Conservation (phyloP, 1,139 yeast genomes). For the Groenewaldozyma auringiensis region DNA sequence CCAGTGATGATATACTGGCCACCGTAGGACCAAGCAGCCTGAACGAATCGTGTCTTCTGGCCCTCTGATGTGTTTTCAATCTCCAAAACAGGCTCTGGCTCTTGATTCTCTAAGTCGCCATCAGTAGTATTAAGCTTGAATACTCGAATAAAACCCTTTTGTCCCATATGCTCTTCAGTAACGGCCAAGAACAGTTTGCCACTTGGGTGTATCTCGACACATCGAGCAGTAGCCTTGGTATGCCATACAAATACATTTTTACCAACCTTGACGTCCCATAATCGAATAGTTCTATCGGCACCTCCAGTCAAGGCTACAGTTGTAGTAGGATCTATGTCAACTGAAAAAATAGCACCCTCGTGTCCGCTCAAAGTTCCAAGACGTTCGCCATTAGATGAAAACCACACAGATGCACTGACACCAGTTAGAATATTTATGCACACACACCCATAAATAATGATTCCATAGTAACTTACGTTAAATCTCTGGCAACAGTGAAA, state of each 20-base stretch:
- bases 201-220: conserved; percentile 79
- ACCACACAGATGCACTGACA: conserved; percentile 58
- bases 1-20: conserved; percentile 75
- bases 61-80: conserved; percentile 48
- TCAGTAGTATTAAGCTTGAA: conserved; percentile 44
- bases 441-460: too few relatives aligned
- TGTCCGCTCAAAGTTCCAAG: conserved; percentile 89
- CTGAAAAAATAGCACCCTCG: conserved; percentile 92
- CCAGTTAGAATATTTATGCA: too few relatives aligned
- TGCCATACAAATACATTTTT: conserved; percentile 67
- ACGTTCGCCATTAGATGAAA: conserved; percentile 91
- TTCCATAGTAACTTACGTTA: conserved; percentile 32
- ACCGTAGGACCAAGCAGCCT: conserved; percentile 81
- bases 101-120: conserved; percentile 21
- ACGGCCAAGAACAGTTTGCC: conserved; percentile 64
- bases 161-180: conserved; percentile 91
- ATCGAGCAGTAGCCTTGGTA: conserved; percentile 77
- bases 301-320: conserved; percentile 77
- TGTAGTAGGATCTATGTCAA: conserved; percentile 70
- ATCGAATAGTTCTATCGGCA: conserved; percentile 78
- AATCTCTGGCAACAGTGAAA: conserved; percentile 89
- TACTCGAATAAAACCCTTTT: conserved; percentile 66
- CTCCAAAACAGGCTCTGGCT: conserved; percentile 48
- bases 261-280: conserved; percentile 83
- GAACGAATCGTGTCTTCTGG: conserved; percentile 55